Evolutionary conservation across 208 protist genomes (phyloP), one percentile per base, ranked within the genome.

Genomic region (Histomonas meleagridis): DNA sequence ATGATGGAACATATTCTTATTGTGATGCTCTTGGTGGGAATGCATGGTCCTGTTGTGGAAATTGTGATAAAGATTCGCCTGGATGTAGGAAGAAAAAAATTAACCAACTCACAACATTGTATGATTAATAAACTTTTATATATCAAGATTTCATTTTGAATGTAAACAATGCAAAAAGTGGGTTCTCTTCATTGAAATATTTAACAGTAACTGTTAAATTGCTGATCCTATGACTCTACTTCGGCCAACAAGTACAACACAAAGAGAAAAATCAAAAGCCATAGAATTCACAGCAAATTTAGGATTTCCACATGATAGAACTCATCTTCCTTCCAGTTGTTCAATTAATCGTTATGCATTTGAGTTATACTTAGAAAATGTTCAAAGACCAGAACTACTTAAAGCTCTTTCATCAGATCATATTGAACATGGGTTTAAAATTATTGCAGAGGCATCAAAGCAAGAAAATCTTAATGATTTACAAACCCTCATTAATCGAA

Each of bases 361-460:
- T 35, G 76, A 86, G 38, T 51, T 86, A 55, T 86, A 57, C 38
- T 86, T 86, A 18, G 76, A 86, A 57, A 86, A 86, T 26, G 43
- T n/a, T 26, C 46, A 23, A 2, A 9, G 28, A 46, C 32, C 76
- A 38, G 46, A 86, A 55, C 18, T 86, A 38, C 16, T 43, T 23
- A 32, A 43, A 57, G 65, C 65, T 16, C 46, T 86, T 10, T 51
- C 43, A 32, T 86, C 76, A 86, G 76, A 86, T 55, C 76, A 86
- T 55, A 32, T 86, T 23, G 76, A 86, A 21, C 46, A 86, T 35
- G 76, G 76, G 10, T 86, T 86, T 55, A 43, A 86, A 57, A 86
- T 86, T 46, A 51, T 51, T 35, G 76, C 76, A 18, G 76, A 86
- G 55, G 60, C 60, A 65, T 10, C 60, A n/a, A 51, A 86, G 55